phyloP scores from a whole-genome alignment of 2,329 filamentous ascomycete species.

The Aurifilum marmelostoma region DNA sequence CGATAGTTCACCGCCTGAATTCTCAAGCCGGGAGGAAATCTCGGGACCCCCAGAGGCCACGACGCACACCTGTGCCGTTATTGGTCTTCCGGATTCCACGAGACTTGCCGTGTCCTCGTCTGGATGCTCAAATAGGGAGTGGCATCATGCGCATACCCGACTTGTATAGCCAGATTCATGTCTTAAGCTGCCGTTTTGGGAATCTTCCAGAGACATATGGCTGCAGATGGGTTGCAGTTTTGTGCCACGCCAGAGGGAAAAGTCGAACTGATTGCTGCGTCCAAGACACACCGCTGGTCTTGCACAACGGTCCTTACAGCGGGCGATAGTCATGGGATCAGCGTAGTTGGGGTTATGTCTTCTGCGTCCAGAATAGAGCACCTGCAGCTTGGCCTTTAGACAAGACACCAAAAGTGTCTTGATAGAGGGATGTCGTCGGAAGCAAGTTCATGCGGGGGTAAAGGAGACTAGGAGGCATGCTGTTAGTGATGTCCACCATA shows the following conservation, averaged over 20 bases:
- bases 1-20: background rate
- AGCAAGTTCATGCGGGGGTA: background rate
- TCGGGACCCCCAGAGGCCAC: too few relatives aligned
- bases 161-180: background rate
- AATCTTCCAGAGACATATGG: background rate
- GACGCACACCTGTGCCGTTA: background rate
- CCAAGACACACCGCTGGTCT: conserved; percentile 1
- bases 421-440: background rate
- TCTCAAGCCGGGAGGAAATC: background rate
- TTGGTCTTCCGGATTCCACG: background rate
- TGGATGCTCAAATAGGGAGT: background rate
- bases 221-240: background rate
- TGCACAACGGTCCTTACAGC: background rate
- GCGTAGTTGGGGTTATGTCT: too few relatives aligned
- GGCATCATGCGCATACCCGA: background rate
- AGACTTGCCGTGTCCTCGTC: background rate
- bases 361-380: too few relatives aligned
- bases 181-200: background rate
- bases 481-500: background rate
- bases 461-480: background rate
- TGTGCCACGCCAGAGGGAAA: background rate
- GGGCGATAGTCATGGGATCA: too few relatives aligned
- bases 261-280: background rate
- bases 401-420: too few relatives aligned
- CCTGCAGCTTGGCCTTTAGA: too few relatives aligned